Conservation (phyloP, 2,329 filamentous ascomycete species). For the Colletotrichum abscissum region DNA sequence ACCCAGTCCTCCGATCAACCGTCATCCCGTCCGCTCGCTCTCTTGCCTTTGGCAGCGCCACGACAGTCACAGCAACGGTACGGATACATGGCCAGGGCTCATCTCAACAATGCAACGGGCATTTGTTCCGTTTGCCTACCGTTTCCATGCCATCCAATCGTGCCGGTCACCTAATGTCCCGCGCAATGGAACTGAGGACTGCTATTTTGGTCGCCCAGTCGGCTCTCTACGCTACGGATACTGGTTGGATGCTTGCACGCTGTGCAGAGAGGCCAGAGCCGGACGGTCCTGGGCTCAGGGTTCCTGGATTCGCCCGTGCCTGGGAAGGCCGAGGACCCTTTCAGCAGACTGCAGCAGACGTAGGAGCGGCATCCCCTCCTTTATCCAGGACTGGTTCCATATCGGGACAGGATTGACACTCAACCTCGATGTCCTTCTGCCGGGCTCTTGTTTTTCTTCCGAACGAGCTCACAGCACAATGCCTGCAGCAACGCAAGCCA, state of each 20-base stretch:
- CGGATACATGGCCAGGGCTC: constrained; percentile 12
- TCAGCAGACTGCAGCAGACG: not conserved
- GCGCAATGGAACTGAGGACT: constrained; percentile 8
- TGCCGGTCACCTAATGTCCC: not conserved
- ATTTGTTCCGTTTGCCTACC: constrained; percentile 9
- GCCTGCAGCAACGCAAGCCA: constrained; percentile 18
- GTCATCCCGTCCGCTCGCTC: not conserved
- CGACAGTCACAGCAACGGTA: not conserved
- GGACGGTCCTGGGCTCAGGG: constrained; percentile 7
- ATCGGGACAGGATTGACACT: constrained; percentile 22
- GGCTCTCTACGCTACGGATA: not conserved
- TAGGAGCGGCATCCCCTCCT: not conserved
- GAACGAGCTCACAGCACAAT: constrained; percentile 15
- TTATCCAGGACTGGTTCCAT: not conserved
- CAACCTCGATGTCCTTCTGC: constrained; percentile 6
- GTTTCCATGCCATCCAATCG: constrained; percentile 19
- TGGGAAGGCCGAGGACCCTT: constrained; percentile 8
- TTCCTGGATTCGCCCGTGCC: constrained; percentile 16
- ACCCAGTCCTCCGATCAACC: constrained; percentile 5
- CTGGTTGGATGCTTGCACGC: not conserved
- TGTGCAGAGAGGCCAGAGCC: not conserved
- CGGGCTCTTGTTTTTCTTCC: not conserved
- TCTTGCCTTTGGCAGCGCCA: not conserved
- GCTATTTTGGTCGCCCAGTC: constrained; percentile 11
- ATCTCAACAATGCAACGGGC: constrained; percentile 8